Conservation (phyloP, 2,329 filamentous ascomycete species). For the Claviceps quebecensis region DNA sequence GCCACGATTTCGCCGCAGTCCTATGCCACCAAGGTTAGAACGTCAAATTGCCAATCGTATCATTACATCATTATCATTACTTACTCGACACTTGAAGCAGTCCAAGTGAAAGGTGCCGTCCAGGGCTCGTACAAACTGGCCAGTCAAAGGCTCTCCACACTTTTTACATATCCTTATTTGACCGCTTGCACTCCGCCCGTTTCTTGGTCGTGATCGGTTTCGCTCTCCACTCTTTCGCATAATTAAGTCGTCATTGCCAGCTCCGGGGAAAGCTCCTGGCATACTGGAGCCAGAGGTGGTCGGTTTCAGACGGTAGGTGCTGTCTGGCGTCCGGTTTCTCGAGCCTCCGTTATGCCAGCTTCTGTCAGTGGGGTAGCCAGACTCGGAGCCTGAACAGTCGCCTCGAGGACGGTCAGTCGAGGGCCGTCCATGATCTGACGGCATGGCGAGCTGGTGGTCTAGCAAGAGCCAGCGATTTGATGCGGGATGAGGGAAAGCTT, state of each 20-base stretch:
- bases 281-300: slow-evolving; percentile 21
- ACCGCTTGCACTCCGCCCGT: slow-evolving; percentile 42
- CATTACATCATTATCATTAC: slow-evolving; percentile 13
- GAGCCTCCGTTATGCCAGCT: slow-evolving; percentile 23
- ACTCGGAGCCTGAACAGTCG: slow-evolving; percentile 17
- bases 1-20: slow-evolving; percentile 95
- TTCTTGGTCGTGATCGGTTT: slow-evolving; percentile 40
- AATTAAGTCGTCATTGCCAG: slow-evolving; percentile 25
- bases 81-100: slow-evolving; percentile 92
- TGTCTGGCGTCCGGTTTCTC: slow-evolving; percentile 22
- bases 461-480: background rate
- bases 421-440: slow-evolving; percentile 32
- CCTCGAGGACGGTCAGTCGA: slow-evolving; percentile 23
- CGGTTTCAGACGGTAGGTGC: slow-evolving; percentile 19
- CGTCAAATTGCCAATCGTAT: background rate
- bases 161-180: slow-evolving; percentile 64
- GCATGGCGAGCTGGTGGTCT: slow-evolving; percentile 20
- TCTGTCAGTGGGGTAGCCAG: slow-evolving; percentile 18
- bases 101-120: slow-evolving; percentile 93
- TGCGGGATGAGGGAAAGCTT: background rate
- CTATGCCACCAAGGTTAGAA: slow-evolving; percentile 30
- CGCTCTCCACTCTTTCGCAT: slow-evolving; percentile 40
- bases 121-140: slow-evolving; percentile 89
- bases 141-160: slow-evolving; percentile 74
- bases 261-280: slow-evolving; percentile 16